Evolutionary conservation across 495 filamentous ascomycete species (phyloP).

Genomic region (Cetradonia linearis): DNA sequence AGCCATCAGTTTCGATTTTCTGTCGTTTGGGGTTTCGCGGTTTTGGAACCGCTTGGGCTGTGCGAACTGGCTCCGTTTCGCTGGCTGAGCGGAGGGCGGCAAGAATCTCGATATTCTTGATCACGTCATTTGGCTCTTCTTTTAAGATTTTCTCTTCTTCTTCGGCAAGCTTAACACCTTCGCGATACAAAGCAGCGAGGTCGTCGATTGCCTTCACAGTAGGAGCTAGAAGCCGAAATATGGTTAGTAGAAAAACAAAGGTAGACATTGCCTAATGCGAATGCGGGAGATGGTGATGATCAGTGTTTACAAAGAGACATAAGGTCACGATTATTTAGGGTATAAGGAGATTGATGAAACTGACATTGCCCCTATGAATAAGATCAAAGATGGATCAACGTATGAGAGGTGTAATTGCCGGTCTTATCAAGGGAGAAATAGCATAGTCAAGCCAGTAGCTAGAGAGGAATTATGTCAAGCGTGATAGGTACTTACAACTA

Average conservation of each 20-base stretch:
- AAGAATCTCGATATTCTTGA: slow-evolving; percentile 50
- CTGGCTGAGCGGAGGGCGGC: slow-evolving; percentile 47
- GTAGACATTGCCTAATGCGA: not conserved
- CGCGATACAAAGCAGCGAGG: slow-evolving; percentile 50
- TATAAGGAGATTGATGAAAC: not conserved
- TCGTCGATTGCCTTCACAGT: slow-evolving; percentile 27
- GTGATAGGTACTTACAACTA: slow-evolving; percentile 10
- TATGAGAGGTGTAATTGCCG: not conserved
- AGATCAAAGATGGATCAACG: not conserved
- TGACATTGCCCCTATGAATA: not conserved
- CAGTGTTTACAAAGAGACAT: not conserved
- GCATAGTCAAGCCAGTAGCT: not conserved
- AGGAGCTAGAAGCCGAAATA: slow-evolving; percentile 5
- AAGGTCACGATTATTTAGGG: not conserved
- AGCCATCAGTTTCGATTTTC: slow-evolving; percentile 59
- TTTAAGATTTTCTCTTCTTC: slow-evolving; percentile 49
- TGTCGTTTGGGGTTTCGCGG: slow-evolving; percentile 48
- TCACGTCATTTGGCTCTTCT: slow-evolving; percentile 48
- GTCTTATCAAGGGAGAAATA: not conserved
- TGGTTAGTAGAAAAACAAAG: not conserved
- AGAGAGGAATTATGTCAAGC: not conserved
- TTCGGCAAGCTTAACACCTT: slow-evolving; percentile 53
- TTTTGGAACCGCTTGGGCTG: slow-evolving; percentile 41
- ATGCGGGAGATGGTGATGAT: not conserved
- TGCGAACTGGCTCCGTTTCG: slow-evolving; percentile 41